These are phyloP conservation scores for Ascoidea tarda DNA, from an alignment of 805 yeast genomes.

Conservation along the genomic window DNA sequence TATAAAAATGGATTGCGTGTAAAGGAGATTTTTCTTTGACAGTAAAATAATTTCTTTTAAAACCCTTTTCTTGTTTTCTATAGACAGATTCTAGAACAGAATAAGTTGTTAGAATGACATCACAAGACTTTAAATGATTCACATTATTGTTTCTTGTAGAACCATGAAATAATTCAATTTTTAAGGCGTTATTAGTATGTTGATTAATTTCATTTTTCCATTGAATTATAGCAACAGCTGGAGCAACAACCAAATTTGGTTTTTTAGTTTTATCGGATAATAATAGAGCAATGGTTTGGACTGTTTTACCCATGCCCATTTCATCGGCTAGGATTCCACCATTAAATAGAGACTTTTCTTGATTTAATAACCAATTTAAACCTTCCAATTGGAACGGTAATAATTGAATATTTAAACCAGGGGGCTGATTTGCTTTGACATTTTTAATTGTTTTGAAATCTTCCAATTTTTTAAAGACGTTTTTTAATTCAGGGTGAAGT, in stretches of 20 bases:
- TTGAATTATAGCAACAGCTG: conserved; percentile 97
- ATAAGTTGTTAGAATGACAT: conserved; percentile 84
- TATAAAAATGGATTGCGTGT: conserved; percentile 61
- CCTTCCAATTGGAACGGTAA: conserved; percentile 94
- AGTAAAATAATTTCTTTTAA: conserved; percentile 53
- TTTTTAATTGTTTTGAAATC: conserved; percentile 31
- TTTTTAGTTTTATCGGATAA: conserved; percentile 50
- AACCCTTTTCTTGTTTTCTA: conserved; percentile 75
- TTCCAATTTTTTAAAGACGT: conserved; percentile 55
- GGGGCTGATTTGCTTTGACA: conserved; percentile 58
- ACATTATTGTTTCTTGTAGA: conserved; percentile 51
- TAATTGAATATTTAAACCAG: conserved; percentile 54
- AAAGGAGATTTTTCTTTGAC: conserved; percentile 65
- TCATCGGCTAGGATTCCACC: conserved; percentile 97
- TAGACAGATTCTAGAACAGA: conserved; percentile 81
- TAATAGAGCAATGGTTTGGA: conserved; percentile 84
- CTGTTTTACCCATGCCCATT: conserved; percentile 99
- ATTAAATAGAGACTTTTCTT: conserved; percentile 62
- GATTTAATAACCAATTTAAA: conserved; percentile 72
- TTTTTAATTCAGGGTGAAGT: conserved; percentile 65
- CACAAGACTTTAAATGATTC: conserved; percentile 42
- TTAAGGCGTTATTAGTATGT: conserved; percentile 62
- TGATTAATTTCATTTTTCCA: conserved; percentile 89
- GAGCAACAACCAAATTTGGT: conserved; percentile 88
- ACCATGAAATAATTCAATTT: conserved; percentile 73